Percentiles rank a stretch among this genome's conserved stretches.
Evolutionary conservation across 257 asterid genomes (phyloP).

Genomic region (Solanum bukasovii): DNA sequence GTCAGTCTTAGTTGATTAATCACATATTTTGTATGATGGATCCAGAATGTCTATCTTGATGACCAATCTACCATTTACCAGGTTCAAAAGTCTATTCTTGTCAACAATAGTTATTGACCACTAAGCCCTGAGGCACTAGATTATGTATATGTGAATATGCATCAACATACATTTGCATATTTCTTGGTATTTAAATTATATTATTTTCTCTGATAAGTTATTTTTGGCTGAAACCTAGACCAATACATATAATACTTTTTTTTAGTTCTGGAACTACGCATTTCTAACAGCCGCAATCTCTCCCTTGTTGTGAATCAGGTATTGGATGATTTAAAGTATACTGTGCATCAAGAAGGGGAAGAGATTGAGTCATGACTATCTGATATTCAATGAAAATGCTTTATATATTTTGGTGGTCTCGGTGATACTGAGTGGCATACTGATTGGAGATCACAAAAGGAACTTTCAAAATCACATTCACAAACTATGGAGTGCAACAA

Average conservation of each 20-base stretch:
- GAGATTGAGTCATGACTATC: background rate
- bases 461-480: conserved; percentile 6
- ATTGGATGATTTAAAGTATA: background rate
- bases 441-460: conserved; percentile 5
- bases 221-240: background rate
- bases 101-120: background rate
- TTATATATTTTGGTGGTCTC: conserved; percentile 1
- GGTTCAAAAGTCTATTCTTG: background rate
- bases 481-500: conserved; percentile 62
- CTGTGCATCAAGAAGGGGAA: background rate
- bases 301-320: conserved; percentile 5
- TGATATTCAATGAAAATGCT: background rate
- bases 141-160: background rate
- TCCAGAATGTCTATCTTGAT: background rate
- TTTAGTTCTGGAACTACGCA: background rate
- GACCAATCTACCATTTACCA: background rate
- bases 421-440: conserved; percentile 4
- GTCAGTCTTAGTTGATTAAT: background rate
- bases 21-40: background rate
- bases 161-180: background rate
- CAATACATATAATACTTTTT: background rate
- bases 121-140: background rate
- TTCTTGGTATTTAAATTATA: background rate
- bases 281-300: background rate
- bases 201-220: background rate